Percentiles rank a stretch among this genome's conserved stretches.
Evolutionary conservation across 2,329 filamentous ascomycete species (phyloP).

Genomic region (Teratosphaeria nubilosa): DNA sequence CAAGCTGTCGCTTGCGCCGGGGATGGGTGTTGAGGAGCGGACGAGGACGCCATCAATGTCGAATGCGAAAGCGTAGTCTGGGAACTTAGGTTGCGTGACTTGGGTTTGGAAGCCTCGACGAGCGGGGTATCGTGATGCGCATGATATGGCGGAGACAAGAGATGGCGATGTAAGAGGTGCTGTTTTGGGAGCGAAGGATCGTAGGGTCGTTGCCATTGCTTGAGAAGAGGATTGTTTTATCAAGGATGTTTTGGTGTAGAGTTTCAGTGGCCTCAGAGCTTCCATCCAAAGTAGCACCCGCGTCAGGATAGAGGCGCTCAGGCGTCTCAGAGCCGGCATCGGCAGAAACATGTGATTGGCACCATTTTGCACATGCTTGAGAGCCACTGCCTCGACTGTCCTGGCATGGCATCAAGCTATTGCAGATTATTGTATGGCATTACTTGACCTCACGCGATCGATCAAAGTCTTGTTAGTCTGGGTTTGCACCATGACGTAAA

Average conservation of each 20-base stretch:
- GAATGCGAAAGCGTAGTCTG: conserved; percentile 47
- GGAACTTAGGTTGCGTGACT: conserved; percentile 12
- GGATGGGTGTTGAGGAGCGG: conserved; percentile 67
- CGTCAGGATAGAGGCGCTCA: neutral
- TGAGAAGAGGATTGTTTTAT: neutral
- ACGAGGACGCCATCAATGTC: conserved; percentile 92
- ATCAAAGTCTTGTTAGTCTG: too few relatives aligned
- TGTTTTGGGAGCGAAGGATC: neutral
- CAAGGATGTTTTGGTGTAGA: neutral
- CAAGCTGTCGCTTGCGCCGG: conserved; percentile 66
- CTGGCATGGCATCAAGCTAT: too few relatives aligned
- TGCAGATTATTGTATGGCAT: too few relatives aligned
- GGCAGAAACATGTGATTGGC: neutral
- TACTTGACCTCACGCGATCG: too few relatives aligned
- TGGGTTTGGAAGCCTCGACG: conserved; percentile 10
- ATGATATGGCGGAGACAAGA: neutral
- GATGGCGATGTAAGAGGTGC: neutral
- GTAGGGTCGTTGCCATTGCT: neutral
- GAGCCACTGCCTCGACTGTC: neutral
- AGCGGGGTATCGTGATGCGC: neutral
- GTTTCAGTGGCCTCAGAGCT: neutral
- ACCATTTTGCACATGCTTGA: neutral
- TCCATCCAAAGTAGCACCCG: neutral
- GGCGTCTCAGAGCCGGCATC: neutral
- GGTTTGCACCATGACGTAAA: too few relatives aligned